Base-by-base conservation (phyloP, 164 flowering plant genomes). In the Magnolia sinica region DNA sequence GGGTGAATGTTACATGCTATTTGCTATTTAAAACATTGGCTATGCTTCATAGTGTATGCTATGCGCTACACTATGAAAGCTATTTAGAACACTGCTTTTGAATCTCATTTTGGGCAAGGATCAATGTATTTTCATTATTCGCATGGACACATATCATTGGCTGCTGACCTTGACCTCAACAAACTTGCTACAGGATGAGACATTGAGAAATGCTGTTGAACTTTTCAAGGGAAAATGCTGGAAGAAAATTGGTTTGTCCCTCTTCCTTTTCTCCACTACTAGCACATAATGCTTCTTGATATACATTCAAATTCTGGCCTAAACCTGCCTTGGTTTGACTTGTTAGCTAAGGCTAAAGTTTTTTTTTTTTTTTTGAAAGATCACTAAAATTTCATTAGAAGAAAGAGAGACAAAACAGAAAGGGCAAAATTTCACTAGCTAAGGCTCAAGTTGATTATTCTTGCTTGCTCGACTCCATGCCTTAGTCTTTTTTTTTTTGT, bases 181-280 rank as follows among this genome's bases (percentile, higher is more conserved):
- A 11, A 65, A 20, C 29, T 27, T 70, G 76, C 72, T 58, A 50
- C 89, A 96, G 99, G 99, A 96, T 88, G 98, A 96, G 78, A 90
- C 91, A 50, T 81, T 96, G 76, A 85, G 91, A 83, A 86, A 81
- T 74, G 97, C 99, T 70, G 99, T 96, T 76, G 78, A 85, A 63
- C 64, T 64, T 76, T 96, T 74, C 80, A 91, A 88, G 73, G 99
- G 98, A 70, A 96, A 93, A 83, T 82, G 86, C 78, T 96, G 99
- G 99, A 96, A 96, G 87, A 94, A 87, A 90, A 94, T 96, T 88
- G 99, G 99, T 96, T 78, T 77, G 45, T 2, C 45, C 18, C 70
- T 68, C 73, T 74, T 73, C 31, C 29, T 49, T 67, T 75, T 13
- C 61, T 55, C 61, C 18, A 55, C 4, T 55, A 55, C 13, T 55